Evolutionary conservation across 2,329 filamentous ascomycete species (phyloP).

Genomic region (Fusarium paranaense): DNA sequence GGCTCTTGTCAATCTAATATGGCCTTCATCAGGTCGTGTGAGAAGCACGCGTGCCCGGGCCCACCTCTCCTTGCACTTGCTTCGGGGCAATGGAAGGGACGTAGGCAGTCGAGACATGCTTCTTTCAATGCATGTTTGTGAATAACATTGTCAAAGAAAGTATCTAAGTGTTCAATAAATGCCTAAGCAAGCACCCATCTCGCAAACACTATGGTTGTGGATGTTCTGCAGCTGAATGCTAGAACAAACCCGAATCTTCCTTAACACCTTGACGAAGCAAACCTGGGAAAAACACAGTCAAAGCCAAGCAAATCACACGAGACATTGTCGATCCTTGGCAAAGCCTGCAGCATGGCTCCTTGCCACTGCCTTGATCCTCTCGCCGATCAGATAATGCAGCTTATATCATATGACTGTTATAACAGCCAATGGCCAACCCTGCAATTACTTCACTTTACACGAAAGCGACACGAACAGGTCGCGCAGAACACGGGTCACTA

Average conservation of each 20-base stretch:
- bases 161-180: neutral
- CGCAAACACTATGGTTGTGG: neutral
- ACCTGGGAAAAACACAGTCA: neutral
- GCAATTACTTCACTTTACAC: slow-evolving; percentile 44
- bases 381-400: slow-evolving; percentile 15
- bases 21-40: slow-evolving; percentile 1
- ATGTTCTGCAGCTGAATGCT: neutral
- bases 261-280: neutral
- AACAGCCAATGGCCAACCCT: slow-evolving; percentile 8
- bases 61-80: neutral
- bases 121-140: neutral
- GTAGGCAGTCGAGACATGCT: neutral
- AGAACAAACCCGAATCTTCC: neutral
- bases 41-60: slow-evolving; percentile 24
- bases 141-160: neutral
- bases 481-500: slow-evolving; percentile 23
- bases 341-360: neutral
- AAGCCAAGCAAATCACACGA: neutral
- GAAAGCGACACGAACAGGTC: slow-evolving; percentile 44
- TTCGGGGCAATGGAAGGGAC: neutral
- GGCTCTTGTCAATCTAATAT: neutral
- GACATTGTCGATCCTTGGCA: slow-evolving; percentile 12
- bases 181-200: neutral
- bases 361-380: slow-evolving; percentile 30
- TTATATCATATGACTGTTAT: slow-evolving; percentile 32